Evolutionary conservation across 768 basidiomycete species (phyloP).

Genomic region (Boletus sp.): DNA sequence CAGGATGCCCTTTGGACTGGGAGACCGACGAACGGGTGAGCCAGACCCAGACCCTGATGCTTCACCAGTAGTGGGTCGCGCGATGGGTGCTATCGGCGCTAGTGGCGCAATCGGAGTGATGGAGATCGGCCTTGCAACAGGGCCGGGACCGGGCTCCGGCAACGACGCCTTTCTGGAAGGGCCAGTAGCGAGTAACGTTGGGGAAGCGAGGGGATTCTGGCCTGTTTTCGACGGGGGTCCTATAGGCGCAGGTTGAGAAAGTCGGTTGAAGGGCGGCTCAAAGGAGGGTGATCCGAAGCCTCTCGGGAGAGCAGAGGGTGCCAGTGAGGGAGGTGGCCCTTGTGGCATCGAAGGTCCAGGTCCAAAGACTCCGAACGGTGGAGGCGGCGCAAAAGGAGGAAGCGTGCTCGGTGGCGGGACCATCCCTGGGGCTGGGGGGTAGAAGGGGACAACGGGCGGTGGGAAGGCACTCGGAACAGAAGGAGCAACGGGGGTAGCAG

Average conservation of each 20-base stretch:
- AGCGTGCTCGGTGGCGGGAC: conserved; percentile 43
- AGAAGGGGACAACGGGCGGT: conserved; percentile 49
- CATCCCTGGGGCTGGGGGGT: conserved; percentile 40
- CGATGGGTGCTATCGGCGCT: conserved; percentile 71
- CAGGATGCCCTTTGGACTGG: conserved; percentile 62
- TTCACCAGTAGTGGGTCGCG: conserved; percentile 40
- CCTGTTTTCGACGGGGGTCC: conserved; percentile 47
- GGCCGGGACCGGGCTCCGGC: conserved; percentile 50
- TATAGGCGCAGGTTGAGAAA: conserved; percentile 49
- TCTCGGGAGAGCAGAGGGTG: conserved; percentile 54
- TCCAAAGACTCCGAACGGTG: conserved; percentile 51
- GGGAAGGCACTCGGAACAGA: conserved; percentile 38
- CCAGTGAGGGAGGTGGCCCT: conserved; percentile 45
- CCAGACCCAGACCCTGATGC: conserved; percentile 55
- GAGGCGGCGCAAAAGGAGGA: conserved; percentile 55
- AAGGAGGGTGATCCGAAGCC: conserved; percentile 53
- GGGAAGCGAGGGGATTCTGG: conserved; percentile 38
- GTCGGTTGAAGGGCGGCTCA: conserved; percentile 48
- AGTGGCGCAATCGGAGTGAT: conserved; percentile 37
- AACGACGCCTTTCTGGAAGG: conserved; percentile 47
- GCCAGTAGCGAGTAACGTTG: conserved; percentile 44
- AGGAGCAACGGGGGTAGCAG: conserved; percentile 42
- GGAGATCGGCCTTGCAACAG: conserved; percentile 49
- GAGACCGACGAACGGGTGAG: conserved; percentile 51
- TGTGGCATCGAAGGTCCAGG: conserved; percentile 45